Base-by-base conservation (phyloP, 148 eudicot species). In the Heliamphora exappendiculata region DNA sequence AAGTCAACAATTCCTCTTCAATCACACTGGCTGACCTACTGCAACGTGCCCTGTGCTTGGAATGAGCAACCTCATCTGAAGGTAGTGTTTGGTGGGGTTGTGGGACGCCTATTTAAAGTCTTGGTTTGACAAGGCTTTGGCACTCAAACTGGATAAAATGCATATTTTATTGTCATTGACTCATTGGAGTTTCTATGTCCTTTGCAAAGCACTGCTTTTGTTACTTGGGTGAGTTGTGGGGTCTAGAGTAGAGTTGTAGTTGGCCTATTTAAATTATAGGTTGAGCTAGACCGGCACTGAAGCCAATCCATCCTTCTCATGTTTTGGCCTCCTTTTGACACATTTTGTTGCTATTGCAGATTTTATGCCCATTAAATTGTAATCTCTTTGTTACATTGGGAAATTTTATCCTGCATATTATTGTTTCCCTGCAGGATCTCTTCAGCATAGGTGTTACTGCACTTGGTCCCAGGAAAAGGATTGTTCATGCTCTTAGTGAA, bases 401-500 rank as follows among this genome's bases (percentile, higher is more conserved):
- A 7, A 67, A 29, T 17, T 47, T 64, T 36, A n/a, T 29, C 81
- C 20, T n/a, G 39, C 28, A 41, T 10, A 64, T 68, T 42, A 42
- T 36, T 44, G 44, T 31, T 36, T 74, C 10, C 70, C 26, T 77
- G 81, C 89, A 94, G 98, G 98, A 94, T 86, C 84, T 94, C 67
- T 72, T 83, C 51, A 81, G 82, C 82, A 90, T 94, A 73, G 98
- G 98, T 70, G 79, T 94, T 45, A 87, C 89, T 67, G 93, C 98
- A 51, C 91, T 94, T 80, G 98, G 98, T 76, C 98, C 98, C 10
- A 87, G 98, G 83, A 94, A 85, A 77, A 92, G 88, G 85, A 94
- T 94, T 73, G 74, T 94, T 79, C 85, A 90, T 74, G 86, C 93
- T 78, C 82, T 94, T 29, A 70, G 77, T 72, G 91, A 88, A 73